Evolutionary conservation across 371 early-diverging fungal species (phyloP), one percentile per base, ranked within the genome.

Genomic region (Synchytrium microbalum): DNA sequence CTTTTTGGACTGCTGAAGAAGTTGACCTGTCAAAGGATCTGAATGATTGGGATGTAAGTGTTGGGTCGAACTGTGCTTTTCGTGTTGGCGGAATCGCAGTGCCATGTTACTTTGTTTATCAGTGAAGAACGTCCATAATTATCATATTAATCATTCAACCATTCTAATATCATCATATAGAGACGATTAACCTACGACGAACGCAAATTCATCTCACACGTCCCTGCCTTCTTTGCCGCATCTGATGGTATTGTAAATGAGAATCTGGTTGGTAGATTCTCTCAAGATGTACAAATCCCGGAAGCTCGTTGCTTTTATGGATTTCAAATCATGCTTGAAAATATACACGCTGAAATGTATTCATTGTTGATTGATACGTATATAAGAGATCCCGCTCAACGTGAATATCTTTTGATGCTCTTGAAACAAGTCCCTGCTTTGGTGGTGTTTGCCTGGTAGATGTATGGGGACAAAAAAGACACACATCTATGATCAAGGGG

Each of bases 241-340:
- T 92, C 93, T 8, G 99, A 99, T 80, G 99, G 99, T 64, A 99
- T 99, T 68, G 99, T 99, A 61, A 98, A 98, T 75, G 99, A 99
- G 78, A 99, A 99, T 75, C 80, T 99, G 56, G 89, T 97, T 26
- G 91, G 92, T 76, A 88, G 97, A 61, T 99, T 99, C 77, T 88
- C 91, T 66, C 88, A 86, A 57, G 99, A 99, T 74, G 97, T 99
- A 25, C 96, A 96, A 76, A 89, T 98, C 65, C 91, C 98, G 59
- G 99, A 99, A 78, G 99, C 99, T 25, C 84, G 95, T 62, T 95
- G 92, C 77, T 99, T 99, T 77, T 99, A 99, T 76, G 99, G 97
- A 26, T 99, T 99, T 86, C 99, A 99, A 81, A 96, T 99, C 73
- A 98, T 97, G 93, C 99, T 99, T 69, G 99, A 99, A 77, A 99